These are phyloP conservation scores for Didymella segeticola DNA, from an alignment of 2,329 filamentous ascomycete species.

Conservation along the genomic window DNA sequence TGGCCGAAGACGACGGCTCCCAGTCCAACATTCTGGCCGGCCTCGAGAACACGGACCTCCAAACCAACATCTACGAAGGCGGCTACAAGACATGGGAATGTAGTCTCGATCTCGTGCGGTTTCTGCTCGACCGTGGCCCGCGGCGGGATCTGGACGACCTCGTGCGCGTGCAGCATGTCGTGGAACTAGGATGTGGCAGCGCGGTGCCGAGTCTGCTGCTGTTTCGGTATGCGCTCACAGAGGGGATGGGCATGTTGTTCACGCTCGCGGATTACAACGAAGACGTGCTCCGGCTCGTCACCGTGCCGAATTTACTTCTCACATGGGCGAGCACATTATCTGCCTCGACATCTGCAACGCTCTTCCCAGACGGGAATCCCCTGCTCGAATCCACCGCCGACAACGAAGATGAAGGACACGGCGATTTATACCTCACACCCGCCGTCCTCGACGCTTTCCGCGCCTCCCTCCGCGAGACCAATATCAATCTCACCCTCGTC, in stretches of 20 bases:
- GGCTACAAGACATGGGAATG: conserved; percentile 93
- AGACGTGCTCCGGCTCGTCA: conserved; percentile 77
- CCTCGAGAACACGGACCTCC: conserved; percentile 70
- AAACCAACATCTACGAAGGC: conserved; percentile 82
- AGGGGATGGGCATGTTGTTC: conserved; percentile 62
- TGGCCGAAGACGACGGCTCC: conserved; percentile 67
- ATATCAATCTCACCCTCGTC: conserved; percentile 69
- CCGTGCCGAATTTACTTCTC: conserved; percentile 78
- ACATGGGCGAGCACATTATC: conserved; percentile 59
- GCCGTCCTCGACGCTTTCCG: conserved; percentile 67
- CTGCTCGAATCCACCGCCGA: too few relatives aligned
- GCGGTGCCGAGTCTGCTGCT: conserved; percentile 75
- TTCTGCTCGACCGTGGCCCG: conserved; percentile 59
- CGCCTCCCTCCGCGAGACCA: too few relatives aligned
- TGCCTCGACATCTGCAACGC: conserved; percentile 18
- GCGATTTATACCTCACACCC: conserved; percentile 69
- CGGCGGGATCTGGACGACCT: conserved; percentile 59
- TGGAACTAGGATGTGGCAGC: conserved; percentile 78
- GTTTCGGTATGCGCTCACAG: conserved; percentile 66
- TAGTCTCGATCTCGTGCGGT: conserved; percentile 78
- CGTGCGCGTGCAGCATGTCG: conserved; percentile 55
- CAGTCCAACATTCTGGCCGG: conserved; percentile 38
- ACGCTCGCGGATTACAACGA: conserved; percentile 82
- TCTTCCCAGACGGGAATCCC: conserved; percentile 33
- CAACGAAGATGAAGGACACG: conserved; percentile 34